Conservation (phyloP, 768 basidiomycete genomes). For the Panaeolus papilionaceus region DNA sequence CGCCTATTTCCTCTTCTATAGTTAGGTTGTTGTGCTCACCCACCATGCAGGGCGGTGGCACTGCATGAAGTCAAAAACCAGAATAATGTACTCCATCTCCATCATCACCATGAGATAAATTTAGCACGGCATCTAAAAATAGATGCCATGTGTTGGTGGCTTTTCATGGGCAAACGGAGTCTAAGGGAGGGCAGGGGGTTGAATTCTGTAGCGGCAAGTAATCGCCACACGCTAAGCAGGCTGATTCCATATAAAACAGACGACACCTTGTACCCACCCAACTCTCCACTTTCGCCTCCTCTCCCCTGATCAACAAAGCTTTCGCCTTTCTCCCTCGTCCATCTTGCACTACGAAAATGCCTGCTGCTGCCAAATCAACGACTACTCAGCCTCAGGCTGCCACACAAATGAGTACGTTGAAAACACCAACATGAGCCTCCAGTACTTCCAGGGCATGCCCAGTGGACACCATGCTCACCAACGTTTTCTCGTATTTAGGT, state of each 20-base stretch:
- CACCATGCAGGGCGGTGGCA: neutral
- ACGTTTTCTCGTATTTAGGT: neutral
- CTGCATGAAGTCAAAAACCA: neutral
- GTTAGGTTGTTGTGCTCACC: no score
- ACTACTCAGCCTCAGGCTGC: constrained; percentile 65
- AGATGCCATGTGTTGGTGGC: constrained; percentile 1
- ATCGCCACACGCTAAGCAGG: neutral
- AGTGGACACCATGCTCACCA: neutral
- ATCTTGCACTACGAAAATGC: constrained; percentile 21
- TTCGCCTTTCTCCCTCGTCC: constrained; percentile 10
- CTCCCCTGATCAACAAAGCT: constrained; percentile 14
- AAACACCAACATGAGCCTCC: neutral
- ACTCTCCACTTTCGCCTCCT: neutral
- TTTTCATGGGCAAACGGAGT: neutral
- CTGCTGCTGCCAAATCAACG: constrained; percentile 37
- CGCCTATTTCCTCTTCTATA: neutral
- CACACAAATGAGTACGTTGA: constrained; percentile 65
- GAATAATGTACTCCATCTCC: neutral
- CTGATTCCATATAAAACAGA: neutral
- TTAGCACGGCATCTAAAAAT: constrained; percentile 8
- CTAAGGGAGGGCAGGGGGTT: neutral
- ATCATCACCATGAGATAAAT: neutral
- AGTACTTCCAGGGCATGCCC: no score
- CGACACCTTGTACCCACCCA: neutral
- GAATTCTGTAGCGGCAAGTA: neutral